These are phyloP conservation scores for Larix kaempferi DNA, from an alignment of 75 land plant genomes.

Conservation along the genomic window DNA sequence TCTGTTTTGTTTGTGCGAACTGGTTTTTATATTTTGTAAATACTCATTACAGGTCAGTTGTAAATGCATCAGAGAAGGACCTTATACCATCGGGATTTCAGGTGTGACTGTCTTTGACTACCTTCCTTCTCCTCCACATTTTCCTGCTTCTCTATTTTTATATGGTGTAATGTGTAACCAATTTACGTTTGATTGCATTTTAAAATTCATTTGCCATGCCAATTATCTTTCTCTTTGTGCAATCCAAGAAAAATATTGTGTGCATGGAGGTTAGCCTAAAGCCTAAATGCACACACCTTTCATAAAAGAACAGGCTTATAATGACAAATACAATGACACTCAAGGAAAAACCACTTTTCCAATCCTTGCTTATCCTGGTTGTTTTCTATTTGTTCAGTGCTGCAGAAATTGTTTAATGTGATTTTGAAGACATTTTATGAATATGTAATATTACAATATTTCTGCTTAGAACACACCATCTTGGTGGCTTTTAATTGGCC, in stretches of 20 bases:
- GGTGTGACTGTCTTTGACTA: conserved; percentile 27
- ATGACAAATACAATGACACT: background rate
- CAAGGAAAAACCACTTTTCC: background rate
- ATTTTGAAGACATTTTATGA: too few relatives aligned
- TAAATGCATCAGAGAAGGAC: conserved; percentile 84
- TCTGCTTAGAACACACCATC: background rate
- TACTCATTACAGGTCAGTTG: conserved; percentile 60
- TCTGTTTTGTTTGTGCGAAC: background rate
- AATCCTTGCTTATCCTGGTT: background rate
- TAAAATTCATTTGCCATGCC: background rate
- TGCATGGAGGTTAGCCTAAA: background rate
- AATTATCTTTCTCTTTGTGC: background rate
- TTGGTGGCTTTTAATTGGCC: too few relatives aligned
- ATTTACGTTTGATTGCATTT: background rate
- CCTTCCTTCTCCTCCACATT: background rate
- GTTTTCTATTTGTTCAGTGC: background rate
- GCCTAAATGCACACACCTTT: background rate
- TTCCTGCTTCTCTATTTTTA: background rate
- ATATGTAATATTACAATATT: background rate
- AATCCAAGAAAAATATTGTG: background rate
- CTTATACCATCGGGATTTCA: conserved; percentile 88
- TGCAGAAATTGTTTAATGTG: too few relatives aligned
- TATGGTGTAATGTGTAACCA: background rate
- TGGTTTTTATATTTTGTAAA: background rate
- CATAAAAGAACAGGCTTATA: background rate